These are phyloP conservation scores for Aspergillus udagawae DNA, from an alignment of 2,329 filamentous ascomycete species.

Conservation along the genomic window DNA sequence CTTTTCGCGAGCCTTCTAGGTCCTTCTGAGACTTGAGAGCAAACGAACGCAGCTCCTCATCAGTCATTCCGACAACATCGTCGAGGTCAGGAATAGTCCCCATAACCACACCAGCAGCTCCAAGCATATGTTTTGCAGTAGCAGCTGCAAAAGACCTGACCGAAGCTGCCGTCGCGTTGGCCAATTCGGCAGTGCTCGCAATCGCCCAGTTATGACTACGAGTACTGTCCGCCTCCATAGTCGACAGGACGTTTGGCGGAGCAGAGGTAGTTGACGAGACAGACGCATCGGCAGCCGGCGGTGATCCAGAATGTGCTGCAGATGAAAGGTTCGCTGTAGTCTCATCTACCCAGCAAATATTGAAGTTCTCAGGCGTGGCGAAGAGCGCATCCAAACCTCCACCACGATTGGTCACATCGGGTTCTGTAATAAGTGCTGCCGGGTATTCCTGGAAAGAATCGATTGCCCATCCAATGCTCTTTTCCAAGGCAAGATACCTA, in stretches of 20 bases:
- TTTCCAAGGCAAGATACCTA: conserved; percentile 43
- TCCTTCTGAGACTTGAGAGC: conserved; percentile 52
- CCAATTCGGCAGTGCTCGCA: conserved; percentile 31
- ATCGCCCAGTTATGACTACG: conserved; percentile 37
- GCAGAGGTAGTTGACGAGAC: conserved; percentile 17
- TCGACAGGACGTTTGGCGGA: conserved; percentile 36
- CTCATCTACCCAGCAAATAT: conserved; percentile 43
- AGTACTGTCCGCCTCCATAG: conserved; percentile 37
- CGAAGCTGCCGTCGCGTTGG: conserved; percentile 32
- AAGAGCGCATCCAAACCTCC: conserved; percentile 45
- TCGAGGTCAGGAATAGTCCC: conserved; percentile 33
- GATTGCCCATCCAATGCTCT: conserved; percentile 25
- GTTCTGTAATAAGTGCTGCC: conserved; percentile 31
- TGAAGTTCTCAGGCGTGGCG: conserved; percentile 43
- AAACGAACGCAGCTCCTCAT: conserved; percentile 38
- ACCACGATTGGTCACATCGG: conserved; percentile 41
- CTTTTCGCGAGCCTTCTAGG: conserved; percentile 66
- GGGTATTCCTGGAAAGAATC: conserved; percentile 39
- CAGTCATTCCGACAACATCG: conserved; percentile 40
- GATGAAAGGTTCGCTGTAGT: conserved; percentile 23
- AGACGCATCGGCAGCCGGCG: conserved; percentile 21
- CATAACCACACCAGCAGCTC: conserved; percentile 28
- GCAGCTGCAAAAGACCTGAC: conserved; percentile 34
- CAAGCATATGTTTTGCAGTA: conserved; percentile 36
- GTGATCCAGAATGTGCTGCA: conserved; percentile 18